A percentile compares a stretch with the other conserved stretches of the same genome.
Conservation (phyloP, 78 protist genomes). For the Dictyostelium brefeldianum region DNA sequence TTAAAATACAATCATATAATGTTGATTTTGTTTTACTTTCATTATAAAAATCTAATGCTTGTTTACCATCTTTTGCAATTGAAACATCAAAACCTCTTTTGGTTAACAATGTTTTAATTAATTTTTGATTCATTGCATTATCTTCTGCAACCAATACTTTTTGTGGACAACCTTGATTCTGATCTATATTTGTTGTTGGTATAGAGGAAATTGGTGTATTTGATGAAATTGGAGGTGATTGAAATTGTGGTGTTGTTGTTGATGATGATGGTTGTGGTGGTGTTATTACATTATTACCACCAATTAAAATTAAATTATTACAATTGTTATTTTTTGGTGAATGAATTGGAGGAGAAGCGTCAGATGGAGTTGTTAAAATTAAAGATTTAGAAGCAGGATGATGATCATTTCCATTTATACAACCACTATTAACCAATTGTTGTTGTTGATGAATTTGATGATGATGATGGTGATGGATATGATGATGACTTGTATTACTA, state of each 20-base stretch:
- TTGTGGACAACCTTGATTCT: background rate
- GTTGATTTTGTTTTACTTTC: background rate
- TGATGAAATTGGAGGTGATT: constrained; percentile 14
- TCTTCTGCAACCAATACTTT: constrained; percentile 85
- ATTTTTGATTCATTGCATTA: constrained; percentile 74
- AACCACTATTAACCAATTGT: background rate
- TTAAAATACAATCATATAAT: constrained; percentile 64
- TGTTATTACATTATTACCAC: background rate
- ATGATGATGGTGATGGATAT: background rate
- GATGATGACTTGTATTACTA: background rate
- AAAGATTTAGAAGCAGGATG: background rate
- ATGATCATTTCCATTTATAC: background rate
- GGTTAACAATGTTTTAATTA: constrained; percentile 28
- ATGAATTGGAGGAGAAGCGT: background rate
- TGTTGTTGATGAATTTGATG: background rate
- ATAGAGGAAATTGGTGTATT: background rate
- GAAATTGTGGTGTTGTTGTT: background rate
- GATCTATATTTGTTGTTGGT: background rate
- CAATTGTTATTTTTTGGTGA: background rate
- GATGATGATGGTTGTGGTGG: background rate
- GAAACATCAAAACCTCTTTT: constrained; percentile 25
- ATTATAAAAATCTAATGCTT: constrained; percentile 68
- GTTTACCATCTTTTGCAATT: constrained; percentile 78
- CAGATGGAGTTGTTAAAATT: background rate
- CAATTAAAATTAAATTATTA: background rate